These are phyloP conservation scores for Phenoliferia sp. DNA, from an alignment of 1,284 basidiomycete genomes.

Conservation along the genomic window DNA sequence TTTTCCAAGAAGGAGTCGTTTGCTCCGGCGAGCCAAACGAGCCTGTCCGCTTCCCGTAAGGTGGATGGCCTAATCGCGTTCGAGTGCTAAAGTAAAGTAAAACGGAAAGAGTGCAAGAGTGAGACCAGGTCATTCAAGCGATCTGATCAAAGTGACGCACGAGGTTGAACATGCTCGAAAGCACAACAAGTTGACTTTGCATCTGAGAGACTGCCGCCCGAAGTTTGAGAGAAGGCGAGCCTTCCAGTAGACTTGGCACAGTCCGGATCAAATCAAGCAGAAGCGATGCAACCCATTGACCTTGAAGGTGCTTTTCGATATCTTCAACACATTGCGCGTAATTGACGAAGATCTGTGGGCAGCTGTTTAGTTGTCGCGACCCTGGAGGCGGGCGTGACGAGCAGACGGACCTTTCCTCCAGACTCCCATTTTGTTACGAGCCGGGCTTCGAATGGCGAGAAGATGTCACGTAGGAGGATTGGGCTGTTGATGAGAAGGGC, in stretches of 20 bases:
- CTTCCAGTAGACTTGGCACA: not conserved
- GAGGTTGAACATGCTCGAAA: slow-evolving; percentile 3
- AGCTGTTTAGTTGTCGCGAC: not conserved
- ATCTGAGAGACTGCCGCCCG: slow-evolving; percentile 21
- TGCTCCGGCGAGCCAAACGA: slow-evolving; percentile 27
- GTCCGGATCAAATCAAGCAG: not conserved
- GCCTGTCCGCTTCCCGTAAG: slow-evolving; percentile 20
- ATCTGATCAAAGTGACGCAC: not conserved
- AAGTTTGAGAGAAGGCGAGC: slow-evolving; percentile 4
- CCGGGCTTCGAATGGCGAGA: slow-evolving; percentile 58
- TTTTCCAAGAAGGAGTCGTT: slow-evolving; percentile 13
- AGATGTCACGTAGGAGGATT: slow-evolving; percentile 65
- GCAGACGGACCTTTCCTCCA: slow-evolving; percentile 35
- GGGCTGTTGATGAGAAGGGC: slow-evolving; percentile 76
- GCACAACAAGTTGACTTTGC: slow-evolving; percentile 14
- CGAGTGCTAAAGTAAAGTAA: not conserved
- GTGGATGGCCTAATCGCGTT: slow-evolving; percentile 14
- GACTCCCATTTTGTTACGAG: slow-evolving; percentile 39
- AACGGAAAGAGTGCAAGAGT: not conserved
- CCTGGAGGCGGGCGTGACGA: not conserved
- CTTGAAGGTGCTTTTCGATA: not conserved
- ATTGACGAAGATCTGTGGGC: slow-evolving; percentile 20
- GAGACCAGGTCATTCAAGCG: not conserved
- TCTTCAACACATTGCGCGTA: slow-evolving; percentile 14
- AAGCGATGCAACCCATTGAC: not conserved